Evolutionary conservation across 257 asterid genomes (phyloP), one percentile per base, ranked within the genome.

Genomic region (Echites panduratus): DNA sequence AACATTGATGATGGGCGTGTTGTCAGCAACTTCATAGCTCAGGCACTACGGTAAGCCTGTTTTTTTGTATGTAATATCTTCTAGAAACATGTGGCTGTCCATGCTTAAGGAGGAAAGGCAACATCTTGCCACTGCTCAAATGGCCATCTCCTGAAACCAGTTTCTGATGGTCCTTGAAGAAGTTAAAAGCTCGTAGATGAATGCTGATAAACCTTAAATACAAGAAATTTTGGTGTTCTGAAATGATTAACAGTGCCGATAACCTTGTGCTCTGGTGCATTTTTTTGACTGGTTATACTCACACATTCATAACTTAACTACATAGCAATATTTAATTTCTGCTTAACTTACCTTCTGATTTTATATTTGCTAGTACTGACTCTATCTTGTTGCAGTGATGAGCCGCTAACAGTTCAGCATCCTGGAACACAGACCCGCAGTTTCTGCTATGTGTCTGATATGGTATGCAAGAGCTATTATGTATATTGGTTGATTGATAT

Each of bases 1-100:
- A 90, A 89, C 76, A 93, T 93, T 45, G 98, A 93, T 32, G 98
- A 93, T 78, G 97, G 97, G 40, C 96, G 97, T 11, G 98, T 93
- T 57, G 98, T 93, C 75, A 93, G 97, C 78, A 93, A 93, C 77
- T 93, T 93, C 86, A 86, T 93, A 27, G 98, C 97, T 71, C 98
- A 93, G 79, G 98, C 96, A 26, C 80, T 88, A 70, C 90, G 98
- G 98, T 93, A 84, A 70, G 74, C 19, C 68, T 66, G 27, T 76
- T 52, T 61, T n/a, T n/a, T 9, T 10, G n/a, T 4, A 5, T 41
- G 22, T 9, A 0, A 41, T 74, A 26, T 9, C 27, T 66, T 16
- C n/a, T 6, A 5, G 20, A 26, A 24, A 38, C 11, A 66, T 22
- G 16, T 22, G 9, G 27, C 13, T 0, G 14, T 56, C 9, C 40